These are phyloP conservation scores for Flaveria bidentis DNA, from an alignment of 129 eudicot species.

Conservation along the genomic window DNA sequence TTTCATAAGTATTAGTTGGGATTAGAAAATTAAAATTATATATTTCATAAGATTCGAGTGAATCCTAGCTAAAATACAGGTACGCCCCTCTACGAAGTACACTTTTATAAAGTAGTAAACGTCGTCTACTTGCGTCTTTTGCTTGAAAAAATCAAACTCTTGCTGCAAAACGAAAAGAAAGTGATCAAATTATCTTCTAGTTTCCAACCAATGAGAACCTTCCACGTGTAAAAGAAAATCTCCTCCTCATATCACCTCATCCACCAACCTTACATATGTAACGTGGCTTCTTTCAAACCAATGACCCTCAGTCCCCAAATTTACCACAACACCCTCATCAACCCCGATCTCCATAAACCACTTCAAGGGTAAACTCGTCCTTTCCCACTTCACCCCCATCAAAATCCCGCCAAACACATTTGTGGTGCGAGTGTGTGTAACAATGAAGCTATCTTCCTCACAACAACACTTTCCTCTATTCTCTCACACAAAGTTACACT, in stretches of 20 bases:
- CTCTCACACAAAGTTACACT: constrained; percentile 32
- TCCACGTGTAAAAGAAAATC: constrained; percentile 36
- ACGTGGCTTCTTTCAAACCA: constrained; percentile 38
- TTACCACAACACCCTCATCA: constrained; percentile 31
- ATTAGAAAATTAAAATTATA: too few relatives aligned
- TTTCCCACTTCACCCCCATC: constrained; percentile 33
- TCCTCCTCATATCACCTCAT: constrained; percentile 27
- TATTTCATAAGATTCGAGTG: too few relatives aligned
- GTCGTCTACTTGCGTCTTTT: too few relatives aligned
- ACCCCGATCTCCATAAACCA: neutral
- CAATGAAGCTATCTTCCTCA: constrained; percentile 41
- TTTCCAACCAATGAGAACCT: neutral
- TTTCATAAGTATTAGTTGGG: too few relatives aligned
- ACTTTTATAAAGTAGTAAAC: too few relatives aligned
- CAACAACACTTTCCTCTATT: constrained; percentile 39
- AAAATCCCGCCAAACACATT: constrained; percentile 46
- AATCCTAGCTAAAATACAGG: too few relatives aligned
- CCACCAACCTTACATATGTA: neutral
- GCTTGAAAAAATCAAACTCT: too few relatives aligned
- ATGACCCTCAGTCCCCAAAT: neutral
- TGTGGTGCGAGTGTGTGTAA: constrained; percentile 23
- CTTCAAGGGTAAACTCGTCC: constrained; percentile 17
- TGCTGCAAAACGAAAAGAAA: neutral
- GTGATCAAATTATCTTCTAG: constrained; percentile 27
- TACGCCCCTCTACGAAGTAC: too few relatives aligned